phyloP scores from a whole-genome alignment of 768 basidiomycete species.

The Mycena galopus region DNA sequence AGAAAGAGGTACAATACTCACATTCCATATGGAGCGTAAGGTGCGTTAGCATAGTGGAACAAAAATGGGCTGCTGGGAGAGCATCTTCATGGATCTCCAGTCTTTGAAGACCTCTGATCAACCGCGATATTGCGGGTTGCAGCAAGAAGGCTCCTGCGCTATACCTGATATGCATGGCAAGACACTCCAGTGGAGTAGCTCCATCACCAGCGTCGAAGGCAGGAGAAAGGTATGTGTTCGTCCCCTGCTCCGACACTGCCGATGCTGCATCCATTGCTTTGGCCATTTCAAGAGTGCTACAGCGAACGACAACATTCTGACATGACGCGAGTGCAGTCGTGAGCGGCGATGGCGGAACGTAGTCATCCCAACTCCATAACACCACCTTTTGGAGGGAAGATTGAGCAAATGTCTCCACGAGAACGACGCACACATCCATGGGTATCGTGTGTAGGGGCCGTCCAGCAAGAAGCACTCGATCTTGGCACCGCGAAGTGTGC shows the following conservation, averaged over 20 bases:
- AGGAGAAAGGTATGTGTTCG: background rate
- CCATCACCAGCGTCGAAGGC: background rate
- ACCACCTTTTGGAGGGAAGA: background rate
- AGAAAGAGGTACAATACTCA: background rate
- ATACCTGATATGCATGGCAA: background rate
- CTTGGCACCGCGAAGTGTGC: background rate
- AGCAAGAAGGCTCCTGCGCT: background rate
- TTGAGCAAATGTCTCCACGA: background rate
- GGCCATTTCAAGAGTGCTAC: background rate
- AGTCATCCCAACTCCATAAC: background rate
- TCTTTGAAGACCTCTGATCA: background rate
- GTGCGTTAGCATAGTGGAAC: background rate
- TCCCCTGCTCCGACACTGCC: background rate
- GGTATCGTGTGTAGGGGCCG: background rate
- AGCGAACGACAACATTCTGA: background rate
- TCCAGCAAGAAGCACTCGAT: background rate
- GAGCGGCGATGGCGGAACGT: background rate
- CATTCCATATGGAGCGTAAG: background rate
- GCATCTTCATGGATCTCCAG: background rate
- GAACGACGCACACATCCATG: background rate
- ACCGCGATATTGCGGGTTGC: background rate
- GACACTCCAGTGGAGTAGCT: background rate
- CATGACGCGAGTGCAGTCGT: background rate
- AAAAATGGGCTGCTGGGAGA: background rate
- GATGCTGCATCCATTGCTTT: background rate